Evolutionary conservation across 108 stramenopile genomes (phyloP), one percentile per base, ranked within the genome.

Genomic region (Stephanodiscus triporus): DNA sequence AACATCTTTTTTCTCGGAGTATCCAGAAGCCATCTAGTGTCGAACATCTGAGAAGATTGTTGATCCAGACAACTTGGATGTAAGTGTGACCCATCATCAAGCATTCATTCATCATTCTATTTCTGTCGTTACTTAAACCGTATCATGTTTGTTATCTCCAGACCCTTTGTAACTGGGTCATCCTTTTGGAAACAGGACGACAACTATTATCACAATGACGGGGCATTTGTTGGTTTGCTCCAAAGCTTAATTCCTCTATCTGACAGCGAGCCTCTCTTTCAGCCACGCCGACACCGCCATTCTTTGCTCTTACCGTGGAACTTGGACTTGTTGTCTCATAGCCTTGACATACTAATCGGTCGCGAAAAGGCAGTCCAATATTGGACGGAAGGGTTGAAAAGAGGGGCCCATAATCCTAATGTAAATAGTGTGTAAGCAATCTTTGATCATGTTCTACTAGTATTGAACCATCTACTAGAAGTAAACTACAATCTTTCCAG

Each of bases 21-120:
- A 68, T 73, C 38, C 66, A 58, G 50, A 68, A 61, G 32, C 84
- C 84, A 49, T 51, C 67, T 13, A 73, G 40, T 43, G 8, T 70
- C 19, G 60, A 48, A 9, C 62, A 85, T 7, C 51, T 86, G 27
- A 64, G 54, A 58, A 42, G 67, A 65, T 58, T 83, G 67, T 57
- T 86, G 64, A 34, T 83, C 23, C 78, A 83, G 54, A 86, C 85
- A 20, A 83, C 82, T 23, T 83, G 79, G 78, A 86, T 86, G 63
- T 64, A 24, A 64, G 63, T 64, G 22, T 26, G 11, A 20, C 11
- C 23, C 29, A 2, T 27, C 36, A 9, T 14, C 19, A 24, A n/a
- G 23, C 27, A 22, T 26, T 34, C 20, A 23, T n/a, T 43, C 9
- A 19, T 56, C 26, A 55, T 68, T 57, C 8, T 68, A 45, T 68